phyloP scores from a whole-genome alignment of 805 yeast species.

The Candida anglica region DNA sequence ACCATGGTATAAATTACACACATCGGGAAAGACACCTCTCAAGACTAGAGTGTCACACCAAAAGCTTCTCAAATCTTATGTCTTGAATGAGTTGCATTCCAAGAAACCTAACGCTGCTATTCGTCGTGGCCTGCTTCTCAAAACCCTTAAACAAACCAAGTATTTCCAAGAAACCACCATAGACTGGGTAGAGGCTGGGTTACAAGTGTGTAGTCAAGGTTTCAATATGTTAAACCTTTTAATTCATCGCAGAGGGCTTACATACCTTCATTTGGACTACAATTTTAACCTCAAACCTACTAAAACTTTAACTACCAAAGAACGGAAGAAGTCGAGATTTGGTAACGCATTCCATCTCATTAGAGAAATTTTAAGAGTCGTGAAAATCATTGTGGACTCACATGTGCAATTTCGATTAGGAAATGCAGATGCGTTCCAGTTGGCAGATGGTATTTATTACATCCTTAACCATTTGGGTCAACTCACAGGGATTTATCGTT shows the following conservation, averaged over 20 bases:
- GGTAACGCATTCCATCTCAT: conserved; percentile 95
- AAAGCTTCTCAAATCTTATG: conserved; percentile 73
- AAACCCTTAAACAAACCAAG: conserved; percentile 69
- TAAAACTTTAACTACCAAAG: conserved; percentile 92
- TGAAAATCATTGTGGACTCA: conserved; percentile 85
- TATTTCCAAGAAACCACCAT: conserved; percentile 87
- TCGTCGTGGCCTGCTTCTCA: conserved; percentile 56
- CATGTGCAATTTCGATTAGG: conserved; percentile 91
- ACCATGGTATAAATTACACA: conserved; percentile 73
- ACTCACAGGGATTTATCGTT: conserved; percentile 92
- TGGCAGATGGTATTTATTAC: conserved; percentile 93
- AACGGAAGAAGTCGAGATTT: conserved; percentile 90
- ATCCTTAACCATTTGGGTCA: conserved; percentile 92
- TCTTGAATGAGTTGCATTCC: conserved; percentile 65
- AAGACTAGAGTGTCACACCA: conserved; percentile 88
- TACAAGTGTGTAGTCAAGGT: conserved; percentile 91
- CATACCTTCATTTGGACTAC: conserved; percentile 90
- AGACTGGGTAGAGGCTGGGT: conserved; percentile 98
- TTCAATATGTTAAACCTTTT: conserved; percentile 86
- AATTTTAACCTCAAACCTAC: conserved; percentile 96
- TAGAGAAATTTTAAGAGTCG: conserved; percentile 81
- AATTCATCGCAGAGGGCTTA: conserved; percentile 86
- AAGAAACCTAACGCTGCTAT: conserved; percentile 34
- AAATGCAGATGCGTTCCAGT: conserved; percentile 84
- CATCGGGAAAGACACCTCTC: conserved; percentile 57